These are phyloP conservation scores for Aspergillus leporis DNA, from an alignment of 495 filamentous ascomycete species.

Conservation along the genomic window DNA sequence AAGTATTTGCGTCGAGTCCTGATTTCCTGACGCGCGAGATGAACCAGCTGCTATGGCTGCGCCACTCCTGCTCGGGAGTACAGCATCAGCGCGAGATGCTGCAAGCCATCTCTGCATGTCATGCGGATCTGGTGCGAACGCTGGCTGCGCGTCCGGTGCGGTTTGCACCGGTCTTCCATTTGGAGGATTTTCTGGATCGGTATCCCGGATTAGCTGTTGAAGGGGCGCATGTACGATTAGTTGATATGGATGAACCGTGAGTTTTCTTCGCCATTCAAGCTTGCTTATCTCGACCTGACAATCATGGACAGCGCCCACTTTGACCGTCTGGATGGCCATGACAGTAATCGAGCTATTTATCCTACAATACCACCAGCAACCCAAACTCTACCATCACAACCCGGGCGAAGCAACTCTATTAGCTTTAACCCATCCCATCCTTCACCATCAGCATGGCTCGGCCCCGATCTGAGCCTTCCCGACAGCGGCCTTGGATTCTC, in stretches of 20 bases:
- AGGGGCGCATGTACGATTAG: conserved; percentile 55
- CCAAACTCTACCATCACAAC: conserved; percentile 30
- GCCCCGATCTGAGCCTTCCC: conserved; percentile 13
- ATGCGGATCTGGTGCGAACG: conserved; percentile 71
- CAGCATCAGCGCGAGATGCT: conserved; percentile 78
- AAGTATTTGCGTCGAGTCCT: conserved; percentile 63
- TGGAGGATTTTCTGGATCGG: conserved; percentile 84
- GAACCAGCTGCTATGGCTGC: conserved; percentile 72
- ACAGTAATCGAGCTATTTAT: conserved; percentile 19
- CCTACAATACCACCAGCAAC: conserved; percentile 6
- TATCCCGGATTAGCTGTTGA: conserved; percentile 60
- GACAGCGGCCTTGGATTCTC: conserved; percentile 27
- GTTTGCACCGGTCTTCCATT: conserved; percentile 75
- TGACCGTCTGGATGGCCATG: conserved; percentile 11
- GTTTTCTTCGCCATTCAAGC: neutral
- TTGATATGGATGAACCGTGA: conserved; percentile 47
- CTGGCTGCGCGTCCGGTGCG: conserved; percentile 64
- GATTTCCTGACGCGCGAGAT: conserved; percentile 76
- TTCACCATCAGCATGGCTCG: conserved; percentile 13
- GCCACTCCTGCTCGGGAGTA: conserved; percentile 71
- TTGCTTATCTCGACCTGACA: neutral
- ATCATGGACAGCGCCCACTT: neutral
- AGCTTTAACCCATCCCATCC: conserved; percentile 18
- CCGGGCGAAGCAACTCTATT: conserved; percentile 16
- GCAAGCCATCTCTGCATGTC: conserved; percentile 69